Evolutionary conservation across 2,329 filamentous ascomycete species (phyloP).

Genomic region (Grosmannia serpens): DNA sequence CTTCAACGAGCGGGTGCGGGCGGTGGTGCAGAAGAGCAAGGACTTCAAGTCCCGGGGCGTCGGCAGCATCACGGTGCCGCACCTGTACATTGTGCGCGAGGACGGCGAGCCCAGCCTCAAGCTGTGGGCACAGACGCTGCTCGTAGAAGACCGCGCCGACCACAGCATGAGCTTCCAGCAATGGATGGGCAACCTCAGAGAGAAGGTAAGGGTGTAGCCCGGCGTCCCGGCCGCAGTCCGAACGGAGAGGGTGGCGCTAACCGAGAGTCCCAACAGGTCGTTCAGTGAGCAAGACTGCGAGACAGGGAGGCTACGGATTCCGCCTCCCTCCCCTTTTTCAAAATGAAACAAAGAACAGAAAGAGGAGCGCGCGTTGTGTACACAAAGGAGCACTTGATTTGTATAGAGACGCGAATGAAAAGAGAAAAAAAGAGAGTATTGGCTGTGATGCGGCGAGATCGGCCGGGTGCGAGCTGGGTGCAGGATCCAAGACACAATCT

Average conservation of each 20-base stretch:
- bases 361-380: background rate
- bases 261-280: constrained; percentile 16
- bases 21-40: constrained; percentile 82
- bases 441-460: background rate
- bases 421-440: too few species aligned
- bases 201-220: constrained; percentile 59
- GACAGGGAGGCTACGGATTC: background rate
- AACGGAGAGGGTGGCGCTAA: background rate
- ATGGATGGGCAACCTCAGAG: constrained; percentile 82
- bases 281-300: constrained; percentile 19
- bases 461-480: too few species aligned
- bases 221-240: background rate
- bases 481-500: background rate
- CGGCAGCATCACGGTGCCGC: constrained; percentile 84
- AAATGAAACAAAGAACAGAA: background rate
- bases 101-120: constrained; percentile 93
- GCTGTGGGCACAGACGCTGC: constrained; percentile 90
- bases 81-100: constrained; percentile 86
- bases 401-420: background rate
- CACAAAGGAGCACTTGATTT: background rate
- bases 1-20: constrained; percentile 88
- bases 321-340: background rate
- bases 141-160: constrained; percentile 91
- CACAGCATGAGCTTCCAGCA: constrained; percentile 87
- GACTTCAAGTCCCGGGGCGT: constrained; percentile 80